Evolutionary conservation across 1,139 yeast genomes (phyloP).

Genomic region (Kodamaea anthophila): DNA sequence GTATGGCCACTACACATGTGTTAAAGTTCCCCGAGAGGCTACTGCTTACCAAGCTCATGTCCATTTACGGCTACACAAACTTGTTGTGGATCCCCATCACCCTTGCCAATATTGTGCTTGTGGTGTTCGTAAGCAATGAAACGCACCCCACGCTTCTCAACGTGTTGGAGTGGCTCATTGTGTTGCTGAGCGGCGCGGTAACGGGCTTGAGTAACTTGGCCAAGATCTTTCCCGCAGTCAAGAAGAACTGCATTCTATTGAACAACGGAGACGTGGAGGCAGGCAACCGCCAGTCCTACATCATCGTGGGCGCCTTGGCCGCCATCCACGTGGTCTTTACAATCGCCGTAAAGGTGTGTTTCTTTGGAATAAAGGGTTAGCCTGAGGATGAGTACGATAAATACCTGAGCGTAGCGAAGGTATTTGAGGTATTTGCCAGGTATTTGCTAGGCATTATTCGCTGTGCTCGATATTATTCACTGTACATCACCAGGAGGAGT

Average conservation of each 20-base stretch:
- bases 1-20: conserved; percentile 39
- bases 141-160: conserved; percentile 30
- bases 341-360: conserved; percentile 42
- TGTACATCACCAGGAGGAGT: too few relatives aligned
- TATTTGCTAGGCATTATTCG: too few relatives aligned
- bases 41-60: conserved; percentile 39
- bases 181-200: conserved; percentile 37
- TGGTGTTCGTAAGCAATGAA: conserved; percentile 35
- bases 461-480: too few relatives aligned
- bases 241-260: conserved; percentile 27
- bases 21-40: conserved; percentile 38
- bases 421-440: too few relatives aligned
- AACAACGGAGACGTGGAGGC: conserved; percentile 20
- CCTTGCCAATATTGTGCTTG: conserved; percentile 45
- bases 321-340: conserved; percentile 40
- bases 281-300: conserved; percentile 16
- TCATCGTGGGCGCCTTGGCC: conserved; percentile 23
- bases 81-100: conserved; percentile 78
- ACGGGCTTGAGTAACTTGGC: conserved; percentile 44
- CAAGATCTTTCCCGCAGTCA: conserved; percentile 39
- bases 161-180: conserved; percentile 42
- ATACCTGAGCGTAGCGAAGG: too few relatives aligned
- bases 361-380: conserved; percentile 49
- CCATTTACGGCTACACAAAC: conserved; percentile 76
- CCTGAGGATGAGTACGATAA: too few relatives aligned